A percentile compares a stretch with the other conserved stretches of the same genome.
Conservation (phyloP, 192 early-diverging fungal genomes). For the Coemansia sp. region DNA sequence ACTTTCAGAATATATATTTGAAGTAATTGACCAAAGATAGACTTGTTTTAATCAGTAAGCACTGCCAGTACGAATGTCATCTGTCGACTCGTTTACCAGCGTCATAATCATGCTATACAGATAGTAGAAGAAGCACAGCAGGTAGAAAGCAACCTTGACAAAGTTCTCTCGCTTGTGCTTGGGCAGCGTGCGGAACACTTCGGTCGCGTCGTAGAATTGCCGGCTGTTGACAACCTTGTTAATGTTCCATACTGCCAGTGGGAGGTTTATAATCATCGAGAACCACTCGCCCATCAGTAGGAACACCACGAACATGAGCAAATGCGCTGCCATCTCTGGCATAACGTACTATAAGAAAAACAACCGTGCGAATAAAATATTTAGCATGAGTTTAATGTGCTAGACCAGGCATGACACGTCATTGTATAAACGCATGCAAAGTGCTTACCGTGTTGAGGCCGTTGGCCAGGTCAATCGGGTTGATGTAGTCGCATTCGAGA, state of each 20-base stretch:
- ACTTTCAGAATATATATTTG: not conserved
- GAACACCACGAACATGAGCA: conserved; percentile 78
- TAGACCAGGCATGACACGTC: not conserved
- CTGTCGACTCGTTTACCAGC: conserved; percentile 53
- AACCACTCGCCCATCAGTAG: conserved; percentile 86
- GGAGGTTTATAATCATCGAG: conserved; percentile 79
- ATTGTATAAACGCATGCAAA: not conserved
- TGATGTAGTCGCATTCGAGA: conserved; percentile 98
- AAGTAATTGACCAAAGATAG: not conserved
- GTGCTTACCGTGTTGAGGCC: conserved; percentile 84
- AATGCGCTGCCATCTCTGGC: conserved; percentile 86
- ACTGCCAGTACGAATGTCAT: conserved; percentile 26
- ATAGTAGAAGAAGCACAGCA: conserved; percentile 93
- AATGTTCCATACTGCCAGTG: conserved; percentile 81
- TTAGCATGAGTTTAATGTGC: not conserved
- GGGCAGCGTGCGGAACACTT: conserved; percentile 92
- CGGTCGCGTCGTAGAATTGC: conserved; percentile 97
- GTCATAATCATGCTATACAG: conserved; percentile 70
- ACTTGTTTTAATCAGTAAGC: conserved; percentile 9
- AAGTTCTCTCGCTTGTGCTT: conserved; percentile 96
- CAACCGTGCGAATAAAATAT: conserved; percentile 6
- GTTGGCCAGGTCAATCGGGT: conserved; percentile 97
- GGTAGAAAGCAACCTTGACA: conserved; percentile 94
- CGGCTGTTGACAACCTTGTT: conserved; percentile 79
- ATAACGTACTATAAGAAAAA: conserved; percentile 76